phyloP scores from a whole-genome alignment of 2,329 filamentous ascomycete genomes.

The Claviceps cyperi region DNA sequence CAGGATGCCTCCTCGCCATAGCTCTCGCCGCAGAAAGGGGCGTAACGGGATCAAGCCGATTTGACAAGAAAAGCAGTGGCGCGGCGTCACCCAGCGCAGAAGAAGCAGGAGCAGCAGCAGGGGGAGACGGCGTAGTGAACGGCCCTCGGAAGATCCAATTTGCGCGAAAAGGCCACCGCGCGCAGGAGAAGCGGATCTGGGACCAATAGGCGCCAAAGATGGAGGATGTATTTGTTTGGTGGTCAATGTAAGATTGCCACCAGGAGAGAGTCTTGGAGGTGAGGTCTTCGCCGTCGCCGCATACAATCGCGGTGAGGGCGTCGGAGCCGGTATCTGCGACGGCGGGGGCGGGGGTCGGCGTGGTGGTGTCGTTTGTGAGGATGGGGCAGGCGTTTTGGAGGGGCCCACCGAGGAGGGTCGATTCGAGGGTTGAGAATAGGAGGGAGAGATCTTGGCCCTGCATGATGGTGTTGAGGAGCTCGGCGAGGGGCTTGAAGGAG shows the following conservation, averaged over 20 bases:
- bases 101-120: not conserved
- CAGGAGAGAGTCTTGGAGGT: constrained; percentile 10
- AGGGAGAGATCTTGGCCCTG: constrained; percentile 7
- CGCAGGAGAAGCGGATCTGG: constrained; percentile 24
- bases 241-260: constrained; percentile 17
- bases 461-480: constrained; percentile 9
- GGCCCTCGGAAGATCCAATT: constrained; percentile 26
- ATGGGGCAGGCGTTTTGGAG: constrained; percentile 11
- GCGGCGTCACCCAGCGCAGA: constrained; percentile 20
- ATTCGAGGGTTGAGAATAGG: not conserved
- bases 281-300: constrained; percentile 20
- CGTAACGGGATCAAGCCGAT: constrained; percentile 30
- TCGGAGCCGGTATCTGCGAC: constrained; percentile 8
- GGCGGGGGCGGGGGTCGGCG: not conserved
- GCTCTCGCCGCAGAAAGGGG: constrained; percentile 16
- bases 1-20: constrained; percentile 10
- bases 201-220: constrained; percentile 21
- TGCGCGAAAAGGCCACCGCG: constrained; percentile 22
- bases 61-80: constrained; percentile 30
- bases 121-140: constrained; percentile 16
- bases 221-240: constrained; percentile 14
- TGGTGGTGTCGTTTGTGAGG: constrained; percentile 1
- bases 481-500: constrained; percentile 7
- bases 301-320: constrained; percentile 15
- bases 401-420: constrained; percentile 4